Base-by-base conservation (phyloP, 192 early-diverging fungal genomes). In the Backusella mclennaniae region DNA sequence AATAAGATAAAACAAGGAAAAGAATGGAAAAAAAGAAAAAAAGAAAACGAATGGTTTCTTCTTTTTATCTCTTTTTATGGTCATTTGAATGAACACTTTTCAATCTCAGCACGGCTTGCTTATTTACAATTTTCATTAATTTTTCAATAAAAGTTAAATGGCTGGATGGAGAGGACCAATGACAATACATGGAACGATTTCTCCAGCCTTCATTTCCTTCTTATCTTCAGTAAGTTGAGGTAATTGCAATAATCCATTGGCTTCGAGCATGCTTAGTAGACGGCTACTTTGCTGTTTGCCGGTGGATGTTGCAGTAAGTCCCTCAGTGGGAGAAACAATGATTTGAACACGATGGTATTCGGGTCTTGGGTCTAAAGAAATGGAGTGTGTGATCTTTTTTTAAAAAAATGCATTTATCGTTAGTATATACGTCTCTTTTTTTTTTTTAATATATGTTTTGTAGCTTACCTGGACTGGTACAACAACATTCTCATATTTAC, bases 241-340 rank as follows among this genome's bases (percentile, higher is more conserved):
- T 44, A 98, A 76, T n/a, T 86, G 80, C 11, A 97, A 74, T 66
- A 98, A 84, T 6, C 91, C 93, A 82, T 96, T 97, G 19, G 95
- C 93, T 15, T 83, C 84, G 8, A 84, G 76, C 91, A 96, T 90
- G 69, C 90, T 95, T 53, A 92, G 75, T 85, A 96, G 87, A 0
- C 94, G 85, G 71, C 91, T 94, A 71, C 91, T 94, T 81, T 90
- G 92, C 84, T 97, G 95, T n/a, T 85, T 76, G 29, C 89, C 89
- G 4, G 94, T 96, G 0, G 89, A 89, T 5, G 76, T 67, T 19
- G 80, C 93, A 14, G 77, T 39, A 71, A 93, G 86, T 1, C 39
- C n/a, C 4, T 73, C 78, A 31, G 78, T 52, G 76, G 85, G 85
- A 38, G 75, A 77, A 19, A 76, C 81, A 21, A 66, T 76, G 7